phyloP scores from a whole-genome alignment of 345 rosid genomes.

The Mangifera indica region DNA sequence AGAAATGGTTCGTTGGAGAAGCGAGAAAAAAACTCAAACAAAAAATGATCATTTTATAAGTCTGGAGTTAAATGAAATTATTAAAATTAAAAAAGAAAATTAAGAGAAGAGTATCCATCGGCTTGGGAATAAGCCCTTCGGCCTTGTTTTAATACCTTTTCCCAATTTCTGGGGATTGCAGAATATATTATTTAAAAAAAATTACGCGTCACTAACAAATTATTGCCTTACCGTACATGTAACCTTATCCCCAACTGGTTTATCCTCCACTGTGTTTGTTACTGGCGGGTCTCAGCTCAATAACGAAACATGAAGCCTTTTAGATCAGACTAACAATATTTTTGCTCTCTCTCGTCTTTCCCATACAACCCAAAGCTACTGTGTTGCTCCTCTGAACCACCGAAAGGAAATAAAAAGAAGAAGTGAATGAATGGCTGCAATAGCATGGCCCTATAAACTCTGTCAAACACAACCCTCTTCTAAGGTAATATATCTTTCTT shows the following conservation, averaged over 20 bases:
- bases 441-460: constrained; percentile 17
- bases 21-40: no score
- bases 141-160: no score
- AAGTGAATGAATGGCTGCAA: constrained; percentile 24
- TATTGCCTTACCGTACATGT: neutral
- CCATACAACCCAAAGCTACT: neutral
- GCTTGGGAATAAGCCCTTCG: no score
- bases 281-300: neutral
- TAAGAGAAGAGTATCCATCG: no score
- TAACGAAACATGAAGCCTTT: neutral
- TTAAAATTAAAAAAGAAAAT: no score
- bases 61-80: no score
- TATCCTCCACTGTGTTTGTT: neutral
- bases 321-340: neutral
- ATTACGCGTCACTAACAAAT: no score
- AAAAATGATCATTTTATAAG: no score
- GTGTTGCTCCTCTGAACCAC: neutral
- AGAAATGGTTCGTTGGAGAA: no score
- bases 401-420: neutral
- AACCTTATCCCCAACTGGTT: neutral
- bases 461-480: neutral
- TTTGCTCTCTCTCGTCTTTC: neutral
- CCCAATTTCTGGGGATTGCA: no score
- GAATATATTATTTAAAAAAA: no score
- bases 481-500: constrained; percentile 15